A percentile compares a stretch with the other conserved stretches of the same genome.
Evolutionary conservation across 805 yeast genomes (phyloP).

Genomic region (Wickerhamomyces ciferrii): DNA sequence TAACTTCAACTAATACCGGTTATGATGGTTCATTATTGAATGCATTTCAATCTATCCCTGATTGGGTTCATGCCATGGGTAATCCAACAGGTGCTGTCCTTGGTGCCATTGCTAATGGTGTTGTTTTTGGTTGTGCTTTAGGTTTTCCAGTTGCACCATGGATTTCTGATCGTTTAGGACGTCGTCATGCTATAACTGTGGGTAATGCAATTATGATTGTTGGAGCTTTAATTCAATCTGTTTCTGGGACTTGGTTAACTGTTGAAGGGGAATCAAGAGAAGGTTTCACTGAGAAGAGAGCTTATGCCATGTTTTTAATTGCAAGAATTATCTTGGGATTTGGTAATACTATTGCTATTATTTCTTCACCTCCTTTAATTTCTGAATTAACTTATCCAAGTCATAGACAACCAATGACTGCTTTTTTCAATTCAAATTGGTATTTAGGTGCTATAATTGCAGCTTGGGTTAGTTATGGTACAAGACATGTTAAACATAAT

Average conservation of each 20-base stretch:
- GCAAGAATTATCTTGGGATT: conserved; percentile 39
- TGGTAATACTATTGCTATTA: conserved; percentile 35
- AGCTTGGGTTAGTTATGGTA: conserved; percentile 46
- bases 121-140: conserved; percentile 30
- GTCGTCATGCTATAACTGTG: conserved; percentile 22
- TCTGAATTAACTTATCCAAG: conserved; percentile 45
- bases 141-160: conserved; percentile 20
- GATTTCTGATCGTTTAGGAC: conserved; percentile 31
- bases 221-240: conserved; percentile 12
- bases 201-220: conserved; percentile 9
- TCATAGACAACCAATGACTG: conserved; percentile 33
- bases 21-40: conserved; percentile 42
- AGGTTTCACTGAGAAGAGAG: neutral
- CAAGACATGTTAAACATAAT: conserved; percentile 23
- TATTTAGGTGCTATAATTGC: conserved; percentile 50
- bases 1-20: conserved; percentile 39
- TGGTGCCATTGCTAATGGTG: conserved; percentile 33
- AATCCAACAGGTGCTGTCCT: conserved; percentile 29
- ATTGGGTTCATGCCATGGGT: conserved; percentile 33
- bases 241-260: conserved; percentile 19
- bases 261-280: neutral
- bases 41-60: conserved; percentile 35
- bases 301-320: conserved; percentile 9
- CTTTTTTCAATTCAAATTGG: conserved; percentile 45
- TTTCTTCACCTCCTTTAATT: conserved; percentile 39